Evolutionary conservation across 148 eudicot genomes (phyloP).

Genomic region (Diospyros lotus): DNA sequence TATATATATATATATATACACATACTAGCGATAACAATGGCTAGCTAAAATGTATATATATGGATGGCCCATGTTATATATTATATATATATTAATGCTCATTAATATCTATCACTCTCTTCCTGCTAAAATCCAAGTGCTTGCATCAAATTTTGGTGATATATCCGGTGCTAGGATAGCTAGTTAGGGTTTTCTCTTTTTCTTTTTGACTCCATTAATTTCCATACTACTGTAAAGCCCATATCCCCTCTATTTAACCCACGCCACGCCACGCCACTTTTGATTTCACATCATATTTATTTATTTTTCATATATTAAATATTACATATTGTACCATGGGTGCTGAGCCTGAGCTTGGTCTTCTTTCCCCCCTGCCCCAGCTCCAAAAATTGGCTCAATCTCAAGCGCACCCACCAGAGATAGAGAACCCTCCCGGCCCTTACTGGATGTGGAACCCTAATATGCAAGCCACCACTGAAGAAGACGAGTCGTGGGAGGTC

Average conservation of each 20-base stretch:
- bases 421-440: neutral
- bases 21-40: no score
- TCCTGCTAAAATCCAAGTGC: slow-evolving; percentile 16
- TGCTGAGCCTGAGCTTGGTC: slow-evolving; percentile 21
- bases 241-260: slow-evolving; percentile 24
- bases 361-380: slow-evolving; percentile 15
- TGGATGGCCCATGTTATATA: neutral
- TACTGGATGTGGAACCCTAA: slow-evolving; percentile 36
- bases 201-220: slow-evolving; percentile 13
- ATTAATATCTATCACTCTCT: neutral
- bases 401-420: slow-evolving; percentile 2
- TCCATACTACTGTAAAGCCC: slow-evolving; percentile 1
- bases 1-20: neutral
- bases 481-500: slow-evolving; percentile 42
- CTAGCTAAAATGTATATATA: no score
- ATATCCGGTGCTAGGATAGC: slow-evolving; percentile 4
- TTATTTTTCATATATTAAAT: neutral
- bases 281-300: slow-evolving; percentile 2
- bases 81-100: neutral
- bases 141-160: slow-evolving; percentile 15
- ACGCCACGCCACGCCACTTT: neutral
- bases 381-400: slow-evolving; percentile 14
- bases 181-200: neutral
- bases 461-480: slow-evolving; percentile 2
- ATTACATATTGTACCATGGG: neutral